Base-by-base conservation (phyloP, 1,284 basidiomycete genomes). In the Ceratobasidium sp. region DNA sequence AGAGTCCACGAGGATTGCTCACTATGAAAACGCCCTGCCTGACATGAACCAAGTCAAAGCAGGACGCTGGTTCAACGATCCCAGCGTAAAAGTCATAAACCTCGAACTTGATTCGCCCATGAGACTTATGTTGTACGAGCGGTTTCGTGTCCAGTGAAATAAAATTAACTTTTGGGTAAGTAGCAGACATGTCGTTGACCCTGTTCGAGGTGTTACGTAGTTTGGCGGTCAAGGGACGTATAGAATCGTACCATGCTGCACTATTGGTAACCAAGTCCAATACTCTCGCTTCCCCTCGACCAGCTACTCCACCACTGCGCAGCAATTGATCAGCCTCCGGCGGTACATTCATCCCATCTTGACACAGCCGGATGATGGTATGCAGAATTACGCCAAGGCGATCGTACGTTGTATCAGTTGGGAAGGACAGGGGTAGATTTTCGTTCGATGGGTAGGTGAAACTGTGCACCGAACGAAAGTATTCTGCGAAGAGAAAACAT, bases 121-220 rank as follows among this genome's bases (percentile, higher is more conserved):
- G 56, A 24, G 68, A 56, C 0, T 31, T 19, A 24, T 59, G 56
- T 1, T 56, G 14, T 1, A 56, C 46, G 16, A 72, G 43, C 4
- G 68, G 68, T 27, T 72, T 72, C 8, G 56, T 56, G 31, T 72
- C 68, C n/a, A 72, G 39, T 2, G 68, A 72, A 14, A 46, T 22
- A 39, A 72, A 59, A 16, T 34, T 37, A 1, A 43, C n/a, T 13
- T 5, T 49, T 1, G 51, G 8, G 34, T 72, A 72, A 14, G 54
- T 49, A 19, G 29, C n/a, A 16, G 68, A 56, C 56, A 72, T 61
- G n/a, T 72, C 68, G 6, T 22, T n/a, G 6, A 61, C 68, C 68
- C 68, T 72, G 22, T 29, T 8, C 9, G 11, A 1, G 37, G 4
- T 39, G 37, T 39, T 39, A 39, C n/a, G n/a, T n/a, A n/a, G n/a